A percentile compares a stretch with the other conserved stretches of the same genome.
These are phyloP conservation scores for Cucurbita pepo DNA, from an alignment of 306 rosid genomes.

Conservation along the genomic window DNA sequence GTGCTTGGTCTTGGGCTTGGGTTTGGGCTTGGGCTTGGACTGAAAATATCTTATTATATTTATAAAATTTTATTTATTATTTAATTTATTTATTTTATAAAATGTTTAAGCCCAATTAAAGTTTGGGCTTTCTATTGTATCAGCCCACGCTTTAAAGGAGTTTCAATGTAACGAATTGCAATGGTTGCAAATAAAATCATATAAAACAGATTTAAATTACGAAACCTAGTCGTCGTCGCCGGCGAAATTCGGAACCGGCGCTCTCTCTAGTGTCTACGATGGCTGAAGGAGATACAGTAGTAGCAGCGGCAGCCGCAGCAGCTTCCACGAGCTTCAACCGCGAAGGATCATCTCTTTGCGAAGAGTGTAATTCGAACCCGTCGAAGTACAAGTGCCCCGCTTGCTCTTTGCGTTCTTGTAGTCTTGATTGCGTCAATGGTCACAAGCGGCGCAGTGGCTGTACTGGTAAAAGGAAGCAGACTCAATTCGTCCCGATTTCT, in stretches of 20 bases:
- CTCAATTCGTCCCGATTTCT: conserved; percentile 57
- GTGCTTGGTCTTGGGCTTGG: neutral
- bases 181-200: neutral
- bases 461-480: conserved; percentile 54
- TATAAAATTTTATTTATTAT: no score
- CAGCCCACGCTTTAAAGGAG: neutral
- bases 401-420: conserved; percentile 63
- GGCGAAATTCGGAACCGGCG: neutral
- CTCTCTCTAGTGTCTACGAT: neutral
- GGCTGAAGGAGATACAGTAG: conserved; percentile 14
- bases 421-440: conserved; percentile 68
- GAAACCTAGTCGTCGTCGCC: conserved; percentile 1
- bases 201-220: neutral
- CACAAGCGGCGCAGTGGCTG: conserved; percentile 67
- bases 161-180: neutral
- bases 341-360: conserved; percentile 20
- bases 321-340: conserved; percentile 5
- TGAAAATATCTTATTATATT: no score
- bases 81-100: no score
- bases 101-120: neutral
- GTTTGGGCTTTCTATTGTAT: neutral
- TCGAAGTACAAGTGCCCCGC: conserved; percentile 78
- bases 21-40: neutral
- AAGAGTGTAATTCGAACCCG: conserved; percentile 56
- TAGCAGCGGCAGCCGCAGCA: neutral